Evolutionary conservation across 2,329 filamentous ascomycete species (phyloP).

Genomic region (Emergomyces africanus): DNA sequence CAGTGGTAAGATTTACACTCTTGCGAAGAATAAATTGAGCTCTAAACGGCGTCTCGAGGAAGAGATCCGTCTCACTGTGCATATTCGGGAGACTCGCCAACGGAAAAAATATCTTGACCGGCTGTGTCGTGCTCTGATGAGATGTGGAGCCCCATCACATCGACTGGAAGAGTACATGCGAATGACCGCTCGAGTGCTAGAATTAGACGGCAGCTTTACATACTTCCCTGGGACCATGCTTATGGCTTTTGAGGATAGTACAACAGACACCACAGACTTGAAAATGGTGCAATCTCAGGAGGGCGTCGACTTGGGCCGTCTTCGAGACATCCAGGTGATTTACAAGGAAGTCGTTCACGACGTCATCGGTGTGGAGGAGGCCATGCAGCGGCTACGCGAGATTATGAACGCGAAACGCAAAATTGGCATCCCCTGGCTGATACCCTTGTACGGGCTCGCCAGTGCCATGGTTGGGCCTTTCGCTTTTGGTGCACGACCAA

Average conservation of each 20-base stretch:
- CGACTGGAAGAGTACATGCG: slow-evolving; percentile 80
- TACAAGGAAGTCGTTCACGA: slow-evolving; percentile 39
- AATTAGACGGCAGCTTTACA: slow-evolving; percentile 78
- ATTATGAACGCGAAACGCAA: slow-evolving; percentile 48
- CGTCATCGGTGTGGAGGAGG: slow-evolving; percentile 33
- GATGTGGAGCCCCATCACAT: slow-evolving; percentile 81
- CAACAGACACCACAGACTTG: slow-evolving; percentile 35
- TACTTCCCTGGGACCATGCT: slow-evolving; percentile 93
- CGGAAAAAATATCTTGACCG: slow-evolving; percentile 74
- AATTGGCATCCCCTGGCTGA: slow-evolving; percentile 39
- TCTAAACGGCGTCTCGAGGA: slow-evolving; percentile 22
- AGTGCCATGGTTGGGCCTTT: slow-evolving; percentile 67
- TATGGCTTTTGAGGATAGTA: slow-evolving; percentile 59
- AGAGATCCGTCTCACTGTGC: slow-evolving; percentile 46
- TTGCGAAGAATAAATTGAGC: slow-evolving; percentile 13
- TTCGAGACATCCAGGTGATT: slow-evolving; percentile 33
- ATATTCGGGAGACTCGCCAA: slow-evolving; percentile 57
- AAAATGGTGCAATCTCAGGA: slow-evolving; percentile 32
- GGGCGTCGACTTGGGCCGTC: slow-evolving; percentile 31
- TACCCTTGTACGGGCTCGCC: slow-evolving; percentile 62
- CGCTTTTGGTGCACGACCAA: slow-evolving; percentile 61
- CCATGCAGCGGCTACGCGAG: slow-evolving; percentile 29
- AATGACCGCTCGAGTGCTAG: slow-evolving; percentile 78
- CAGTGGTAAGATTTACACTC: slow-evolving; percentile 17
- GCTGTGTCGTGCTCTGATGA: slow-evolving; percentile 76